Conservation (phyloP, 2,329 filamentous ascomycete species). For the Fusarium anthophilum region DNA sequence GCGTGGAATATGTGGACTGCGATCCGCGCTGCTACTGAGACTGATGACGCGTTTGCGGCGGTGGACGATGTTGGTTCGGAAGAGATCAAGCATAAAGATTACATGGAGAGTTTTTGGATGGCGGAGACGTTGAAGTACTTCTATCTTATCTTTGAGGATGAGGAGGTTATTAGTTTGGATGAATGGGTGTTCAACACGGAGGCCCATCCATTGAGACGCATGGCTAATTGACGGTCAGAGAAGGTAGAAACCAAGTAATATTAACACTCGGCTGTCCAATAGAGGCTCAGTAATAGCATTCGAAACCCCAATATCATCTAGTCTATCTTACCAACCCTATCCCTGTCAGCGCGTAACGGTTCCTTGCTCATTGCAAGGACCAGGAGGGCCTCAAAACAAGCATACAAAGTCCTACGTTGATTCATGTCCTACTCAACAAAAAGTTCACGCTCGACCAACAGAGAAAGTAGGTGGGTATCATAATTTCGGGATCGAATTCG, state of each 20-base stretch:
- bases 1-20: conserved; percentile 79
- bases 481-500: background rate
- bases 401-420: background rate
- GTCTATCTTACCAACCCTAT: background rate
- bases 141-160: conserved; percentile 75
- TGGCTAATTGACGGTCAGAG: too few relatives aligned
- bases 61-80: conserved; percentile 72
- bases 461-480: background rate
- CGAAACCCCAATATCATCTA: background rate
- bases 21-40: conserved; percentile 67
- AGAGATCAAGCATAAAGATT: conserved; percentile 56
- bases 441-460: background rate
- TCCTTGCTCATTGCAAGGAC: background rate
- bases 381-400: background rate
- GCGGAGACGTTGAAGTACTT: conserved; percentile 82
- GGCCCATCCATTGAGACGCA: conserved; percentile 56
- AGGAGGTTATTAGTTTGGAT: conserved; percentile 70
- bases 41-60: conserved; percentile 69
- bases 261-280: background rate
- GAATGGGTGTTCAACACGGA: conserved; percentile 72
- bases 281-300: too few relatives aligned
- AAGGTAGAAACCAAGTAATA: too few relatives aligned
- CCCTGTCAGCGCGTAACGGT: too few relatives aligned
- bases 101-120: conserved; percentile 78
- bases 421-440: background rate